phyloP scores from a whole-genome alignment of 805 yeast species.

The Sugiyamaella boreocaroliniensis region DNA sequence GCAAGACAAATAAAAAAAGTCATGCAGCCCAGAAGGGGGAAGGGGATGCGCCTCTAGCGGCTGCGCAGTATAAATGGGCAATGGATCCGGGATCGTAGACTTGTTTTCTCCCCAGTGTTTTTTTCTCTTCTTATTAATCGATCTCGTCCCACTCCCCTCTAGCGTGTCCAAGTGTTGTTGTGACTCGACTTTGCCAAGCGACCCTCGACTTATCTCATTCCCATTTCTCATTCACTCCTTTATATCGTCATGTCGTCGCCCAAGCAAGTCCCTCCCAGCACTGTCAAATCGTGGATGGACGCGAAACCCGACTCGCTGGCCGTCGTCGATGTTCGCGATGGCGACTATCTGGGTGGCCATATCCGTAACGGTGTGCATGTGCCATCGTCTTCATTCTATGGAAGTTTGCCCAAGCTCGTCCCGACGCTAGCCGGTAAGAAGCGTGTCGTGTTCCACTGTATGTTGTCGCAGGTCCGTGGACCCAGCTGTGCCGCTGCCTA shows the following conservation, averaged over 20 bases:
- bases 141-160: too few species aligned
- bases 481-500: conserved; percentile 74
- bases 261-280: conserved; percentile 20
- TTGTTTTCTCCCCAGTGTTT: too few species aligned
- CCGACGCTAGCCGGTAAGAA: conserved; percentile 32
- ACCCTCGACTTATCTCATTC: too few species aligned
- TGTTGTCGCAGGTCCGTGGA: conserved; percentile 84
- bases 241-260: conserved; percentile 4
- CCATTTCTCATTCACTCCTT: background rate
- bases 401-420: conserved; percentile 36
- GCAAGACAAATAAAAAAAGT: background rate
- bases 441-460: conserved; percentile 82
- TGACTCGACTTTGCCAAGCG: too few species aligned
- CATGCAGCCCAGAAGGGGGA: too few species aligned
- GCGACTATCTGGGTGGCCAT: conserved; percentile 75
- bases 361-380: conserved; percentile 48
- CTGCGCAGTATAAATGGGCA: too few species aligned
- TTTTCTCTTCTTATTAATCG: too few species aligned
- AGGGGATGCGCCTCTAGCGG: too few species aligned
- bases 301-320: conserved; percentile 23
- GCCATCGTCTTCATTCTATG: conserved; percentile 44
- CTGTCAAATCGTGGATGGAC: conserved; percentile 27
- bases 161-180: too few species aligned
- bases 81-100: too few species aligned
- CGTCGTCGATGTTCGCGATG: conserved; percentile 80